A percentile compares a stretch with the other conserved stretches of the same genome.
These are phyloP conservation scores for Shiraia sp. DNA, from an alignment of 2,329 filamentous ascomycete species.

Conservation along the genomic window DNA sequence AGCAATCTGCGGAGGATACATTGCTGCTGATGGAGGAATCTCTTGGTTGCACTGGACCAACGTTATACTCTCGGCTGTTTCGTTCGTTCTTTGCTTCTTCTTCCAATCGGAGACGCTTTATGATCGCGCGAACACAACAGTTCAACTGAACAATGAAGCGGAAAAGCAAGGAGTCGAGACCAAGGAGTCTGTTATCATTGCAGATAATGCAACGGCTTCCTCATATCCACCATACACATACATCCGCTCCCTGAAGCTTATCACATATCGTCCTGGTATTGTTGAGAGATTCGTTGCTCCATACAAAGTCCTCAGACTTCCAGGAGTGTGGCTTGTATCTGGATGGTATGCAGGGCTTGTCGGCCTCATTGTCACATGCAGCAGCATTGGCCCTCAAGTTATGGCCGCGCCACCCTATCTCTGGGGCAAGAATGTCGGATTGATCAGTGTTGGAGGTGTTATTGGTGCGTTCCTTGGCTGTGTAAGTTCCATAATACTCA, in stretches of 20 bases:
- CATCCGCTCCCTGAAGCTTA: conserved; percentile 41
- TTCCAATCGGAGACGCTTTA: conserved; percentile 48
- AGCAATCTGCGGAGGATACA: conserved; percentile 48
- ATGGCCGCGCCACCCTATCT: conserved; percentile 47
- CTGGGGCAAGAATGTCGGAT: conserved; percentile 46
- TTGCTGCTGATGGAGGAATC: conserved; percentile 41
- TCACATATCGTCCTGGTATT: conserved; percentile 41
- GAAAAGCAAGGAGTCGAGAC: conserved; percentile 18
- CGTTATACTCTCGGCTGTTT: conserved; percentile 39
- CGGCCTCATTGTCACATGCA: conserved; percentile 46
- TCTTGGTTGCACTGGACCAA: conserved; percentile 49
- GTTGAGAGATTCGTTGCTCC: conserved; percentile 42
- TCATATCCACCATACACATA: conserved; percentile 38
- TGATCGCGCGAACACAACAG: conserved; percentile 31
- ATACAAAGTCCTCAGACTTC: conserved; percentile 43
- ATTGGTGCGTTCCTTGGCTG: conserved; percentile 44
- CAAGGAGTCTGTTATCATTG: conserved; percentile 18
- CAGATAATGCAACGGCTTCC: conserved; percentile 10
- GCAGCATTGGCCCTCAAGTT: conserved; percentile 44
- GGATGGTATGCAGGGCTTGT: conserved; percentile 49
- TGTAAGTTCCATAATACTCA: conserved; percentile 5
- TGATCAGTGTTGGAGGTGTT: conserved; percentile 46
- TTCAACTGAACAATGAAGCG: conserved; percentile 13
- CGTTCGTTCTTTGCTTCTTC: conserved; percentile 40
- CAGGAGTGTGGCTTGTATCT: conserved; percentile 49